Conservation (phyloP, 1,284 basidiomycete species). For the Trichosporon faecale region DNA sequence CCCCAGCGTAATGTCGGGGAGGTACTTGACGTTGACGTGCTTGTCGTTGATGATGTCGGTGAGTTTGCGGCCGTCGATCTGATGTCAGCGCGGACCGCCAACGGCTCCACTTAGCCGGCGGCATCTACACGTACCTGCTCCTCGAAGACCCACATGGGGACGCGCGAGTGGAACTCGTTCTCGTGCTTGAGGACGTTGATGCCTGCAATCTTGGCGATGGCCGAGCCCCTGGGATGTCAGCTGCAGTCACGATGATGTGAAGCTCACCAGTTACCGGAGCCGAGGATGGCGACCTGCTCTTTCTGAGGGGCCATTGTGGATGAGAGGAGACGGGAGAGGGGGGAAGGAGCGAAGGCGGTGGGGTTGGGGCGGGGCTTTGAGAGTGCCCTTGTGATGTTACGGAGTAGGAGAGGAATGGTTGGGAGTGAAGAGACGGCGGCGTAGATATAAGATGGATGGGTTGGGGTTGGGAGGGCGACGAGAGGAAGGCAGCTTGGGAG, state of each 20-base stretch:
- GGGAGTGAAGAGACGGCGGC: neutral
- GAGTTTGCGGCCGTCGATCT: constrained; percentile 57
- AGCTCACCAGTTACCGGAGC: constrained; percentile 53
- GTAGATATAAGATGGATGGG: neutral
- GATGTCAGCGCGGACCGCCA: constrained; percentile 6
- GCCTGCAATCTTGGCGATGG: constrained; percentile 57
- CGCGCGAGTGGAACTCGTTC: constrained; percentile 53
- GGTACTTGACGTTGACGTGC: constrained; percentile 54
- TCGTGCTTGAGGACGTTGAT: constrained; percentile 54
- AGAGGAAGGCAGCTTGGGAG: neutral
- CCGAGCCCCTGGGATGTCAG: constrained; percentile 55
- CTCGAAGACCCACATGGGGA: constrained; percentile 58
- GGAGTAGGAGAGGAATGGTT: neutral
- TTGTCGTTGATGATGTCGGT: constrained; percentile 58
- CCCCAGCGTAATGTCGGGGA: constrained; percentile 56
- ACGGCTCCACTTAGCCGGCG: neutral
- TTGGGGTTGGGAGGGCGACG: neutral
- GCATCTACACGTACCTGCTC: constrained; percentile 50
- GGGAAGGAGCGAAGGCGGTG: neutral
- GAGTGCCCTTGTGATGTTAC: neutral
- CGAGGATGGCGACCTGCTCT: constrained; percentile 59
- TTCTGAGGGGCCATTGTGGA: constrained; percentile 32
- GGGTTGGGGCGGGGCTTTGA: constrained; percentile 1
- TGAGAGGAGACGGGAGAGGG: constrained; percentile 11
- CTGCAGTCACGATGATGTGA: no score